Conservation (phyloP, 371 early-diverging fungal species). For the Syncephalastrum racemosum region DNA sequence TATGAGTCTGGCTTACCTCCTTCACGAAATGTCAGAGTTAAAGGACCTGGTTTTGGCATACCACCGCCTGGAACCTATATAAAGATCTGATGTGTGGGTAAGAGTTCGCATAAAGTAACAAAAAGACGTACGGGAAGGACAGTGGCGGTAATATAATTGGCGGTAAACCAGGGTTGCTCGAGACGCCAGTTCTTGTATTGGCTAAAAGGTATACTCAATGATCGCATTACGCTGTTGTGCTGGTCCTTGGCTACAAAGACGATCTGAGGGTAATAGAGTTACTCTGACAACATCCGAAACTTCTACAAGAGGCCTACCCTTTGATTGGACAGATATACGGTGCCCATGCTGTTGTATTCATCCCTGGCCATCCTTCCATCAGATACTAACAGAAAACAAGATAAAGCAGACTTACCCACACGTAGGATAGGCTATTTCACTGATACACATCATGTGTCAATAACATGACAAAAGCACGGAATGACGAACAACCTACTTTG, state of each 20-base stretch:
- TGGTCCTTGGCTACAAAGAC: conserved; percentile 34
- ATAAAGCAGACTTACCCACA: no score
- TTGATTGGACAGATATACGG: conserved; percentile 47
- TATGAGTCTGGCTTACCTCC: conserved; percentile 34
- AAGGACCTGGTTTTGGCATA: conserved; percentile 28
- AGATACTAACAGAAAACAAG: neutral
- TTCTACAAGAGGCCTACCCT: conserved; percentile 26
- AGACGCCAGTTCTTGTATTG: conserved; percentile 43
- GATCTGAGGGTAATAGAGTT: conserved; percentile 19
- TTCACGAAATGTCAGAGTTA: conserved; percentile 49
- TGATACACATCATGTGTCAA: neutral
- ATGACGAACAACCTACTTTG: conserved; percentile 17
- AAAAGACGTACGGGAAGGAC: conserved; percentile 41
- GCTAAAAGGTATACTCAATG: conserved; percentile 47
- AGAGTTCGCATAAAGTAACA: neutral
- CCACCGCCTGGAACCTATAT: conserved; percentile 51
- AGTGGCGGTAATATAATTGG: conserved; percentile 48
- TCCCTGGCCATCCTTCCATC: neutral
- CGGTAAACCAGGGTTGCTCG: conserved; percentile 61
- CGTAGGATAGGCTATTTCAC: no score
- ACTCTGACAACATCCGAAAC: neutral
- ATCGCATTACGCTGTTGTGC: conserved; percentile 22
- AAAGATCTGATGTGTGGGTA: neutral
- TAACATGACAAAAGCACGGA: neutral
- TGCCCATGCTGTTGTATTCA: conserved; percentile 25